phyloP scores from a whole-genome alignment of 2,329 filamentous ascomycete species.

The Periglandula ipomoeae region DNA sequence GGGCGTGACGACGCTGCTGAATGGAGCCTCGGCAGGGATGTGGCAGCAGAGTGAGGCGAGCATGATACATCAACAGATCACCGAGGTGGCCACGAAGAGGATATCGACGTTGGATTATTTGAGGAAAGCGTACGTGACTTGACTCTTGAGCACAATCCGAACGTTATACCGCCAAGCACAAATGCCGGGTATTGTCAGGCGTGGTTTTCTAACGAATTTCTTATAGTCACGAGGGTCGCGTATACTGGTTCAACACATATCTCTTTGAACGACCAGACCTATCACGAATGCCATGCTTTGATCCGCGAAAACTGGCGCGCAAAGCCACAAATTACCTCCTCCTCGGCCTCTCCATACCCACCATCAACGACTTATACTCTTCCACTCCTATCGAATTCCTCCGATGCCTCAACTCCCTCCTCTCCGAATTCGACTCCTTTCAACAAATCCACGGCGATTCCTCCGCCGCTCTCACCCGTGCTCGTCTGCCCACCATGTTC shows the following conservation, averaged over 20 bases:
- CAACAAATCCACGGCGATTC: conserved; percentile 78
- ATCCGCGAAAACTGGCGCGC: conserved; percentile 72
- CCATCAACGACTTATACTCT: conserved; percentile 80
- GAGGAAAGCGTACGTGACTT: conserved; percentile 74
- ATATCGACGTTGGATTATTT: conserved; percentile 93
- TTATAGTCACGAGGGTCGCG: conserved; percentile 74
- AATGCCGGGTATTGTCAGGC: not conserved
- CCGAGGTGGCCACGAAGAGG: conserved; percentile 81
- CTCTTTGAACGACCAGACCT: conserved; percentile 81
- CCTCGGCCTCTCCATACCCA: conserved; percentile 82
- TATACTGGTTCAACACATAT: conserved; percentile 98
- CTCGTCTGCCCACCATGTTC: conserved; percentile 77
- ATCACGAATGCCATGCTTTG: conserved; percentile 74
- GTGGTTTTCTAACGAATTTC: not conserved
- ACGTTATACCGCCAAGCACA: too few relatives aligned
- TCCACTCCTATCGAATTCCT: conserved; percentile 77
- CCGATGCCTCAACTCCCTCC: conserved; percentile 71
- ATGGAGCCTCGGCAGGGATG: conserved; percentile 9
- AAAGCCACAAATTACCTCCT: conserved; percentile 91
- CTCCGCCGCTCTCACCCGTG: conserved; percentile 65
- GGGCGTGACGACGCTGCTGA: not conserved
- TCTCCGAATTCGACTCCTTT: conserved; percentile 89
- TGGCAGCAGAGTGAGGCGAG: conserved; percentile 37
- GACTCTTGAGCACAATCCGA: too few relatives aligned
- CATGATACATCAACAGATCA: conserved; percentile 55